These are phyloP conservation scores for Epichloe sp. DNA, from an alignment of 2,329 filamentous ascomycete species.

Conservation along the genomic window DNA sequence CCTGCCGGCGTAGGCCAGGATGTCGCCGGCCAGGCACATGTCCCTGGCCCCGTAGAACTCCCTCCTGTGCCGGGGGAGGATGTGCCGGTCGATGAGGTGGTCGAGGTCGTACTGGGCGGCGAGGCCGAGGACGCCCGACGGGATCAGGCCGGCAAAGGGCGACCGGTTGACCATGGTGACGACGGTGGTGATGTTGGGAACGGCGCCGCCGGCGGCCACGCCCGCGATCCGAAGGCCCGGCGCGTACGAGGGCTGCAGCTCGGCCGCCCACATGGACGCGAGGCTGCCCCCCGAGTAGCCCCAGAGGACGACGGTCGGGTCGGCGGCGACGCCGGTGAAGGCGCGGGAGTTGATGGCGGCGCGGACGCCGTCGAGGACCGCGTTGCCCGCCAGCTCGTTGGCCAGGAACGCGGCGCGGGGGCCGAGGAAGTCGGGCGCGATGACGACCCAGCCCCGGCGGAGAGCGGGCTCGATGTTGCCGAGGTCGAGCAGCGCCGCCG, in stretches of 20 bases:
- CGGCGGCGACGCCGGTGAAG: too few species aligned
- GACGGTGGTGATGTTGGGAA: constrained; percentile 1
- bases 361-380: constrained; percentile 29
- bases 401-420: constrained; percentile 28
- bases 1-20: constrained; percentile 16
- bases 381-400: constrained; percentile 26
- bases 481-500: constrained; percentile 12
- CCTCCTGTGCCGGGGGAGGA: constrained; percentile 12
- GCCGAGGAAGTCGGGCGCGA: constrained; percentile 33
- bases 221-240: constrained; percentile 13
- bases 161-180: constrained; percentile 9
- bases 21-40: constrained; percentile 14
- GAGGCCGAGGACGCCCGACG: constrained; percentile 12
- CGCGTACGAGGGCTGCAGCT: constrained; percentile 9
- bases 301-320: too few species aligned
- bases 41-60: constrained; percentile 16
- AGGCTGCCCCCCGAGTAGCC: not conserved
- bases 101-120: constrained; percentile 10
- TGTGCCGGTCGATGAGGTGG: constrained; percentile 7
- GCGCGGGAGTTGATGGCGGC: constrained; percentile 20
- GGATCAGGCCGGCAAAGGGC: constrained; percentile 10
- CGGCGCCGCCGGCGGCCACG: constrained; percentile 3
- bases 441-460: constrained; percentile 31
- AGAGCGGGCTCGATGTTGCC: constrained; percentile 17
- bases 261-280: constrained; percentile 11